These are phyloP conservation scores for Phialophora macrospora DNA, from an alignment of 2,329 filamentous ascomycete genomes.

Conservation along the genomic window DNA sequence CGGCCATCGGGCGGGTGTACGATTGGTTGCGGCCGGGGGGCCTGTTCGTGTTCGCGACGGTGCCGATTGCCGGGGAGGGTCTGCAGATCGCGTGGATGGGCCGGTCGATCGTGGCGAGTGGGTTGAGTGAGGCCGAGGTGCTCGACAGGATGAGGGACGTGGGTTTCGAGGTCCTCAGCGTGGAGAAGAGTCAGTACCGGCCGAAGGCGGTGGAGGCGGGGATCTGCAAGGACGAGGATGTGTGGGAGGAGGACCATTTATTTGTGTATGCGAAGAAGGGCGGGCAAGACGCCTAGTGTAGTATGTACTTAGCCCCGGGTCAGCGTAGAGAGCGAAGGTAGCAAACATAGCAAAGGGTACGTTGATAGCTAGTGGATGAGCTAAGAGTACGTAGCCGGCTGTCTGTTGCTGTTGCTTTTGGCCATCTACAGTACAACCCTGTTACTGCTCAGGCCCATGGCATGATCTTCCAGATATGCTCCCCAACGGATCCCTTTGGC, in stretches of 20 bases:
- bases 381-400: too few species aligned
- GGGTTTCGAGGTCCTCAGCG: background rate
- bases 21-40: background rate
- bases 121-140: constrained; percentile 11
- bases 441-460: background rate
- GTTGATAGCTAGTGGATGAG: too few species aligned
- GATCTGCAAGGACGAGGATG: background rate
- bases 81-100: constrained; percentile 23
- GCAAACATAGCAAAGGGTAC: too few species aligned
- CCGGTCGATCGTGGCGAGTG: constrained; percentile 13
- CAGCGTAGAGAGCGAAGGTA: too few species aligned
- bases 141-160: constrained; percentile 7
- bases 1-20: background rate
- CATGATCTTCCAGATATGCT: constrained; percentile 8
- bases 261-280: background rate
- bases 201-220: background rate
- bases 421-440: background rate
- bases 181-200: background rate
- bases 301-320: too few species aligned
- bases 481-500: background rate
- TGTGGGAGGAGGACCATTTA: background rate
- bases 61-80: constrained; percentile 8
- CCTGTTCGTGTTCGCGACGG: background rate
- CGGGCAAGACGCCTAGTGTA: background rate
- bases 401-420: too few species aligned